Conservation (phyloP, 2,329 filamentous ascomycete genomes). For the Macroventuria anomochaeta region DNA sequence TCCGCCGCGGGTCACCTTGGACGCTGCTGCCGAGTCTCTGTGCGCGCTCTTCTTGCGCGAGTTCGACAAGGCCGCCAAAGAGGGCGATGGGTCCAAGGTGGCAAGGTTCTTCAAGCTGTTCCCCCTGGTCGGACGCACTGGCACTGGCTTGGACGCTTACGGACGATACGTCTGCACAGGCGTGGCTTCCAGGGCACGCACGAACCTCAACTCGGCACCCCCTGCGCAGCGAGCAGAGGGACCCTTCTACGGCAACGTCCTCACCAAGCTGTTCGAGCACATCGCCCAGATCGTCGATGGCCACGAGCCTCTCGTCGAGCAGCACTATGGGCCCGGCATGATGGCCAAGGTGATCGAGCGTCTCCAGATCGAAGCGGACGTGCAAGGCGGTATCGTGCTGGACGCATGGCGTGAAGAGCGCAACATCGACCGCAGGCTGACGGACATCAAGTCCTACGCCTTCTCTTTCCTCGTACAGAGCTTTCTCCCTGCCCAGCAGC, state of each 20-base stretch:
- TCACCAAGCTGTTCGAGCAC: conserved; percentile 95
- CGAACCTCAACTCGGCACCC: conserved; percentile 75
- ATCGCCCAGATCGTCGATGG: conserved; percentile 96
- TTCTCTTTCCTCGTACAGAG: conserved; percentile 97
- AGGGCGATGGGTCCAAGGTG: conserved; percentile 86
- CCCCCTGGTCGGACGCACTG: conserved; percentile 85
- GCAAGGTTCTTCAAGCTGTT: conserved; percentile 99
- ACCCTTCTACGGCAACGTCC: conserved; percentile 88
- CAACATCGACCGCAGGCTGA: conserved; percentile 81
- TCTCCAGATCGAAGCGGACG: conserved; percentile 91
- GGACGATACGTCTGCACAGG: conserved; percentile 95
- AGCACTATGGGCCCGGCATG: conserved; percentile 89
- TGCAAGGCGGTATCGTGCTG: conserved; percentile 93
- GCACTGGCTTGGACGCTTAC: conserved; percentile 92
- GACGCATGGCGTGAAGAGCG: conserved; percentile 96
- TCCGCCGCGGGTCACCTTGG: conserved; percentile 82
- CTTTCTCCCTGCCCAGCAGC: conserved; percentile 76
- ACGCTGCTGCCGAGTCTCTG: conserved; percentile 85
- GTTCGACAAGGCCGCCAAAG: conserved; percentile 88
- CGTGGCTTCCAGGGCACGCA: conserved; percentile 81
- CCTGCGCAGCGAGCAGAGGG: conserved; percentile 71
- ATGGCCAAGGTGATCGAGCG: conserved; percentile 95
- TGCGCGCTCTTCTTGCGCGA: conserved; percentile 91
- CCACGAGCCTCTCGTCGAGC: conserved; percentile 87
- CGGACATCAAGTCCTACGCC: conserved; percentile 95